These are phyloP conservation scores for Populus hybrid DNA, from an alignment of 441 rosid genomes.

Conservation along the genomic window DNA sequence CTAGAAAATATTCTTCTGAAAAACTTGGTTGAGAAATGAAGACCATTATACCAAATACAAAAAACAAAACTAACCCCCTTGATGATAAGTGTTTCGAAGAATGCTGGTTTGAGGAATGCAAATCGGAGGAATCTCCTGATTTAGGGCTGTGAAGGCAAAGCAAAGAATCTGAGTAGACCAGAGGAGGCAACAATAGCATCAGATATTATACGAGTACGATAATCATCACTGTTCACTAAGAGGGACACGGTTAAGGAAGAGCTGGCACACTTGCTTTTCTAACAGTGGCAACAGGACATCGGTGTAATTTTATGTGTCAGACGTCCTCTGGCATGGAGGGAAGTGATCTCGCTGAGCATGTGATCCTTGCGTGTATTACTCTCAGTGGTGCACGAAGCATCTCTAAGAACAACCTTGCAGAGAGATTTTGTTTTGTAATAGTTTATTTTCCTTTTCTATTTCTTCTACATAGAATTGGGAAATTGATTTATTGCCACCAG, in stretches of 20 bases:
- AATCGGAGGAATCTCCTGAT: neutral
- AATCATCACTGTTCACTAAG: no score
- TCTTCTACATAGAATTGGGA: neutral
- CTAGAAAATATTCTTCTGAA: neutral
- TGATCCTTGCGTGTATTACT: neutral
- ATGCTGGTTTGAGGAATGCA: neutral
- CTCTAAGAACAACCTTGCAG: neutral
- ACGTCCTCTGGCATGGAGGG: no score
- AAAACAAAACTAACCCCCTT: neutral
- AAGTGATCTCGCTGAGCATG: neutral
- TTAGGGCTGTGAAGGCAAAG: neutral
- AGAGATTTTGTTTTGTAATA: neutral
- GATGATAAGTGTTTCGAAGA: neutral
- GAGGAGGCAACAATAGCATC: neutral
- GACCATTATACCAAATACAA: neutral
- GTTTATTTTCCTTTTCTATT: no score
- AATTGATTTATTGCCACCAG: neutral
- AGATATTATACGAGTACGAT: neutral
- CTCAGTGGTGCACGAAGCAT: neutral
- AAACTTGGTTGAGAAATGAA: neutral
- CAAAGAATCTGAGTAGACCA: neutral
- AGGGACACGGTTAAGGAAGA: slow-evolving; percentile 1
- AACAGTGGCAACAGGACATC: neutral
- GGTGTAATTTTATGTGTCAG: no score
- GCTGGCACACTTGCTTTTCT: neutral